phyloP scores from a whole-genome alignment of 2,329 filamentous ascomycete species.

The Fusarium abutilonis region DNA sequence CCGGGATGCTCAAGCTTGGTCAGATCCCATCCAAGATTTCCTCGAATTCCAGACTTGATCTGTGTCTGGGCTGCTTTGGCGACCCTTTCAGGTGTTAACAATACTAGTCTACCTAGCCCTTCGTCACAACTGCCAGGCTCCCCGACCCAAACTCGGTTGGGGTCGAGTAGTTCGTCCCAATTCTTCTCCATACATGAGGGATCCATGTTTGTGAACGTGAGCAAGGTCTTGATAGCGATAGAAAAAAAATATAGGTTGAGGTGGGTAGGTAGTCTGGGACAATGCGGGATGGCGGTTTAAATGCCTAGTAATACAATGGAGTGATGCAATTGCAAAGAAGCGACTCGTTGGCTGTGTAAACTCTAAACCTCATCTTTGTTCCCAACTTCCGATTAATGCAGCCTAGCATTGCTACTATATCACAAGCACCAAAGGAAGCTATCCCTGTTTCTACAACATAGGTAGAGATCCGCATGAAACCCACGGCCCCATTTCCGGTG shows the following conservation, averaged over 20 bases:
- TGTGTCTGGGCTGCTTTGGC: conserved; percentile 57
- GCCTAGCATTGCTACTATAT: not conserved
- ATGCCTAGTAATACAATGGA: conserved; percentile 17
- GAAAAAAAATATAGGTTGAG: not conserved
- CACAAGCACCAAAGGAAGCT: not conserved
- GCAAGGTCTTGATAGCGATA: not conserved
- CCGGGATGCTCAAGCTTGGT: conserved; percentile 65
- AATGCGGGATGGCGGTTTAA: not conserved
- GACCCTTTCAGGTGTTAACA: conserved; percentile 63
- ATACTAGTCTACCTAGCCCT: conserved; percentile 60
- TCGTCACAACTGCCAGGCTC: conserved; percentile 59
- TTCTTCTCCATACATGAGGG: conserved; percentile 23
- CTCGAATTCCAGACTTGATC: conserved; percentile 61
- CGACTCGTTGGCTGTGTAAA: not conserved
- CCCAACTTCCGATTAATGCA: too few relatives aligned
- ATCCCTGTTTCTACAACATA: not conserved
- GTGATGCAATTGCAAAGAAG: not conserved
- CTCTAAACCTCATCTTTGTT: not conserved
- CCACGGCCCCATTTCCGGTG: not conserved
- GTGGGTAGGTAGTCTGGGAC: not conserved
- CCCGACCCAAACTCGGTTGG: conserved; percentile 59
- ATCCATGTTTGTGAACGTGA: conserved; percentile 5
- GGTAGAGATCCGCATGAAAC: not conserved
- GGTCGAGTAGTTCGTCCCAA: conserved; percentile 55
- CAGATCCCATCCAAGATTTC: conserved; percentile 65